Conservation (phyloP, 768 basidiomycete species). For the Mycena alexandri region DNA sequence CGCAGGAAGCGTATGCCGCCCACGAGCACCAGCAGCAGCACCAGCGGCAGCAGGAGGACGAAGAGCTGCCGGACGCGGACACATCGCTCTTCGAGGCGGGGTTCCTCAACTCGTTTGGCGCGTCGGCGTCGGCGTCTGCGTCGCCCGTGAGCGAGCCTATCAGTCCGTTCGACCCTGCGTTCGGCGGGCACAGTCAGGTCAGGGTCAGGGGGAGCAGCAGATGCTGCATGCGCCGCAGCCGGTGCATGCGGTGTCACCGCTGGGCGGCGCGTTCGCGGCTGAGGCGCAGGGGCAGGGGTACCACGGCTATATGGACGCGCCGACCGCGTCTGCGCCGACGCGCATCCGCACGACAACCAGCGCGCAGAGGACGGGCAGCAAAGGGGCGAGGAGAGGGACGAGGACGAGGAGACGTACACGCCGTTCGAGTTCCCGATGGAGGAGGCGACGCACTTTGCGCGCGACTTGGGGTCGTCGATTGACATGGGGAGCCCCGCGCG, state of each 20-base stretch:
- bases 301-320: conserved; percentile 3
- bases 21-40: conserved; percentile 61
- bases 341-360: not conserved
- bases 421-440: conserved; percentile 34
- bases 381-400: conserved; percentile 6
- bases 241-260: conserved; percentile 29
- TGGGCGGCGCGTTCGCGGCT: conserved; percentile 25
- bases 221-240: conserved; percentile 36
- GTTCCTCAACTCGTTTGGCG: conserved; percentile 52
- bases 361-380: not conserved
- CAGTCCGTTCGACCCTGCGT: no score
- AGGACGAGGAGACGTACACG: conserved; percentile 18
- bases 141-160: no score
- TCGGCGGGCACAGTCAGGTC: no score
- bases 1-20: conserved; percentile 36
- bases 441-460: no score
- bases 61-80: conserved; percentile 61
- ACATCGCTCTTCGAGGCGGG: conserved; percentile 61
- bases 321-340: conserved; percentile 13
- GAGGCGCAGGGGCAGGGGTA: conserved; percentile 20
- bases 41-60: conserved; percentile 61
- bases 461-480: not conserved
- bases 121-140: conserved; percentile 9
- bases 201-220: conserved; percentile 8
- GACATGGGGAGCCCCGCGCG: conserved; percentile 1